Conservation (phyloP, 2,329 filamentous ascomycete species). For the Penicillium crustosum region DNA sequence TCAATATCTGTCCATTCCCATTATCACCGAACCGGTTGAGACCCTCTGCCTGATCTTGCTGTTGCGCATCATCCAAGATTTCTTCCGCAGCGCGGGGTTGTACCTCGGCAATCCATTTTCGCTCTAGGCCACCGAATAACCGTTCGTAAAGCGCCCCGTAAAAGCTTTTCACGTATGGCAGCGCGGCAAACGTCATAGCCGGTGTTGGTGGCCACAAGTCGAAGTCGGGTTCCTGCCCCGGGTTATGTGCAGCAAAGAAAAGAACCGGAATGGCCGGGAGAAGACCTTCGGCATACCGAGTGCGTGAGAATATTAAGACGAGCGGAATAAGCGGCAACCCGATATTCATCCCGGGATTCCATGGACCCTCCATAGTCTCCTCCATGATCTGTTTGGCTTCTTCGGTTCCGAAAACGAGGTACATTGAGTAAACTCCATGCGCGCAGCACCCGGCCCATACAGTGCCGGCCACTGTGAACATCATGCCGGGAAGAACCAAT, state of each 20-base stretch:
- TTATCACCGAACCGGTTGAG: slow-evolving; percentile 27
- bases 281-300: slow-evolving; percentile 62
- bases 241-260: slow-evolving; percentile 51
- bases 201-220: slow-evolving; percentile 66
- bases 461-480: slow-evolving; percentile 50
- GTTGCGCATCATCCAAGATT: slow-evolving; percentile 35
- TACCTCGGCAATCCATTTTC: slow-evolving; percentile 62
- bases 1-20: slow-evolving; percentile 45
- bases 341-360: slow-evolving; percentile 54
- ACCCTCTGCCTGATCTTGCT: slow-evolving; percentile 36
- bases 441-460: slow-evolving; percentile 54
- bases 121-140: slow-evolving; percentile 58
- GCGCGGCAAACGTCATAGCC: slow-evolving; percentile 62
- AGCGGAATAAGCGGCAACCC: slow-evolving; percentile 68
- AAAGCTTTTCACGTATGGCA: slow-evolving; percentile 64
- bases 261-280: slow-evolving; percentile 63
- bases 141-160: slow-evolving; percentile 65
- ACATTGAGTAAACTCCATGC: slow-evolving; percentile 63
- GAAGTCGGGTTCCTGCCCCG: slow-evolving; percentile 50
- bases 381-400: slow-evolving; percentile 59
- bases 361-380: slow-evolving; percentile 37
- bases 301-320: slow-evolving; percentile 66
- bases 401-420: slow-evolving; percentile 64
- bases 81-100: slow-evolving; percentile 55
- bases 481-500: slow-evolving; percentile 65